Evolutionary conservation across 108 stramenopile genomes (phyloP).

Genomic region (Aurantiochytrium sp.): DNA sequence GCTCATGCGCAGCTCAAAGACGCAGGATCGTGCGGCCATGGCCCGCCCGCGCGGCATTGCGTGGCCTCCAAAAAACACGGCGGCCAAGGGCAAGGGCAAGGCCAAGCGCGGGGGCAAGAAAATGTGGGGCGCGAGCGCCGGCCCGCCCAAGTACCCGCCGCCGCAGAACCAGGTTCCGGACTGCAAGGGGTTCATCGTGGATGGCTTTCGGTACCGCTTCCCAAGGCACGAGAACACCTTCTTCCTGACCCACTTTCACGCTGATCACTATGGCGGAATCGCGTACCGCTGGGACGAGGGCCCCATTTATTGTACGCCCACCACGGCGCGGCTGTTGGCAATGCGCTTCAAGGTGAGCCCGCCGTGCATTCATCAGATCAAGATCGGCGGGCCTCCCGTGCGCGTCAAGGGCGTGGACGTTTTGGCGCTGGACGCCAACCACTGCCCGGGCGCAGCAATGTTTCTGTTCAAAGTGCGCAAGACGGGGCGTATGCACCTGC

Average conservation of each 20-base stretch:
- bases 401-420: not conserved
- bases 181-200: not conserved
- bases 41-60: not conserved
- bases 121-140: too few species aligned
- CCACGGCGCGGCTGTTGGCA: not conserved
- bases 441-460: conserved; percentile 7
- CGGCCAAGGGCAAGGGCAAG: too few species aligned
- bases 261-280: conserved; percentile 6
- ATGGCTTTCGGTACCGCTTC: not conserved
- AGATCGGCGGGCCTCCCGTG: not conserved
- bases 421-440: not conserved
- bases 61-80: not conserved
- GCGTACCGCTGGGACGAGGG: not conserved
- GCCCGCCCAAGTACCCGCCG: not conserved
- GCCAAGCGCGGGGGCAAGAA: too few species aligned
- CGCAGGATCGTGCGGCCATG: too few species aligned
- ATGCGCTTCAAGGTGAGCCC: not conserved
- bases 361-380: not conserved
- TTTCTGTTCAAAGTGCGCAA: not conserved
- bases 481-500: not conserved
- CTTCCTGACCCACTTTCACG: conserved; percentile 21
- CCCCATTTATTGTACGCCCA: not conserved
- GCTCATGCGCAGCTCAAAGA: not conserved
- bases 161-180: not conserved
- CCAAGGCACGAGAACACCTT: not conserved